Conservation (phyloP, 106 monocot species). For the Platanthera guangdongensis region DNA sequence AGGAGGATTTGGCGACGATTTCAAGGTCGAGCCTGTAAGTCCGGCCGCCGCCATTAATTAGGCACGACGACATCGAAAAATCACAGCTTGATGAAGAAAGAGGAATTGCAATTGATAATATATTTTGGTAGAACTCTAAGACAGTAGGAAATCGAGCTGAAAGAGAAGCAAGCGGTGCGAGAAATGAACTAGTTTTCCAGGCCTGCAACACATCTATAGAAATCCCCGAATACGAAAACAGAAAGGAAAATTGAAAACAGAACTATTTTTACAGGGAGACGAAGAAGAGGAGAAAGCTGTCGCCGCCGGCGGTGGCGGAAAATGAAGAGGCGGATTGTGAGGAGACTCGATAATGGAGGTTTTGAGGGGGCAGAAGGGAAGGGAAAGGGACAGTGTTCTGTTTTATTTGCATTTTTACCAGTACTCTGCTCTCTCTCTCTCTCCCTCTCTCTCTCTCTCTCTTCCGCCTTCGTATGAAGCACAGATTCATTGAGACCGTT, state of each 20-base stretch:
- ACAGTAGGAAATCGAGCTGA: background rate
- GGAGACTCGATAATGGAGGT: background rate
- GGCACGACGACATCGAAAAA: constrained; percentile 1
- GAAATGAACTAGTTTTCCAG: background rate
- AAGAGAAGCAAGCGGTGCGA: background rate
- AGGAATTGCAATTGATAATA: background rate
- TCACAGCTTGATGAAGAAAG: background rate
- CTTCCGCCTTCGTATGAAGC: no score
- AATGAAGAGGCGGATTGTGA: background rate
- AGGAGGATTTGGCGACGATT: constrained; percentile 39
- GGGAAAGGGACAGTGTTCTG: background rate
- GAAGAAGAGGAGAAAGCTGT: background rate
- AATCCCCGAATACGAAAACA: background rate
- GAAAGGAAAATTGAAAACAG: background rate
- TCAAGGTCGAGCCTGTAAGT: constrained; percentile 71
- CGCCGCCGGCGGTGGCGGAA: background rate
- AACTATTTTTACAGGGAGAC: background rate
- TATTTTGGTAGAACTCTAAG: background rate
- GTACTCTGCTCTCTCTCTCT: no score
- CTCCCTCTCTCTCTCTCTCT: no score
- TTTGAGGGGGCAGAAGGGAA: no score
- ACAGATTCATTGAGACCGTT: no score
- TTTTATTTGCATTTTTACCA: no score
- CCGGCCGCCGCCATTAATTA: constrained; percentile 34
- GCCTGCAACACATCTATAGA: background rate